Base-by-base conservation (phyloP, 768 basidiomycete species). In the Solioccasus polychromus region DNA sequence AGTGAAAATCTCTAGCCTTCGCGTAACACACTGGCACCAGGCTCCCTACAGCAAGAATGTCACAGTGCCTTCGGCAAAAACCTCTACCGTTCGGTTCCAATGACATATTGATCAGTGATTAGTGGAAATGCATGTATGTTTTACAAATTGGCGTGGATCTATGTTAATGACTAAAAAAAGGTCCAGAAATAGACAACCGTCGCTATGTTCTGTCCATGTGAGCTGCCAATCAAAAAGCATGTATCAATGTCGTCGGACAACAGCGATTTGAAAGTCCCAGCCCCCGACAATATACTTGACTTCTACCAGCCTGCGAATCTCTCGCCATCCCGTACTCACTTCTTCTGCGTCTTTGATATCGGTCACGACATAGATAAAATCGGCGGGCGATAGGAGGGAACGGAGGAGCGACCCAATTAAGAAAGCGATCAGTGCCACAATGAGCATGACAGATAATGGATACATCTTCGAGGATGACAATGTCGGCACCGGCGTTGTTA, bases 321-420 rank as follows among this genome's bases (percentile, higher is more conserved):
- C 93, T 51, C 89, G 73, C 93, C 92, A 96, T 22, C 83, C 84
- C 17, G 59, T 53, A 35, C 64, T 68, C 55, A 67, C 70, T 45
- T 73, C 76, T 60, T 77, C 79, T 44, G 69, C 75, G 49, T 80
- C 78, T 60, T 66, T 61, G 50, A 75, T 51, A 54, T 83, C 80
- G 52, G 71, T 73, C 55, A 78, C 84, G 34, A 90, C 80, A 62
- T 92, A 85, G 35, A 93, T 82, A 69, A 92, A 94, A 67, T 96
- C 95, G 14, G 86, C 89, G 35, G 95, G 90, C 6, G 85, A 88
- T 30, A 97, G 71, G 50, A 98, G 74, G 15, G 90, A 92, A 44
- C 95, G 80, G 50, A 96, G 69, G 44, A 98, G 71, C 22, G 92
- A 94, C 45, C 95, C 95, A 57, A 97, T 78, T 58, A 98, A 71